Evolutionary conservation across 805 yeast species (phyloP).

Genomic region (Monosporozyma servazzii): DNA sequence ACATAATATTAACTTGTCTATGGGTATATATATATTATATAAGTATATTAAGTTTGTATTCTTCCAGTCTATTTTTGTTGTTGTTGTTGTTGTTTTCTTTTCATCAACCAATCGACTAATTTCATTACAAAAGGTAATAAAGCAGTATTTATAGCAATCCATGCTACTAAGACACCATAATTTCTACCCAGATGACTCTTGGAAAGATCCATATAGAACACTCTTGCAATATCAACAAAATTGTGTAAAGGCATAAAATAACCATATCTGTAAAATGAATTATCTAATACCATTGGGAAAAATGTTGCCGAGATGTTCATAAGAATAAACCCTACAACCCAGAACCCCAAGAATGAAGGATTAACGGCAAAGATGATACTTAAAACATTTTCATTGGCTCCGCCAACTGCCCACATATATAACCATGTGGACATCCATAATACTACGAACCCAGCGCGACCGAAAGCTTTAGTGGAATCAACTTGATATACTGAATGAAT

Average conservation of each 20-base stretch:
- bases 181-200: conserved; percentile 51
- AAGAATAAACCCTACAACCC: conserved; percentile 65
- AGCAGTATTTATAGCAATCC: conserved; percentile 45
- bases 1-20: no score
- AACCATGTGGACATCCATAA: conserved; percentile 62
- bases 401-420: conserved; percentile 70
- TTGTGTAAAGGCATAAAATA: conserved; percentile 64
- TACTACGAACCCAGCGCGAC: conserved; percentile 62
- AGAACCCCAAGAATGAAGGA: conserved; percentile 61
- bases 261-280: conserved; percentile 50
- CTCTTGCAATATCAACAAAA: conserved; percentile 51
- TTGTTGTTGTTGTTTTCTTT: conserved; percentile 1
- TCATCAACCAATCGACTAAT: conserved; percentile 25
- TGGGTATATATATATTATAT: not conserved
- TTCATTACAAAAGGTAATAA: conserved; percentile 39
- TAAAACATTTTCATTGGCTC: conserved; percentile 59
- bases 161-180: conserved; percentile 48
- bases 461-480: conserved; percentile 49
- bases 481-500: conserved; percentile 64
- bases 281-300: conserved; percentile 50
- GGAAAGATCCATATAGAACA: conserved; percentile 47
- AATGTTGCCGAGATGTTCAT: conserved; percentile 62
- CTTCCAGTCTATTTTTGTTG: not conserved
- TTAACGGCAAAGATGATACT: conserved; percentile 39
- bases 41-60: not conserved